Conservation (phyloP, 176 grass and related monocot species). For the Bromus sterilis region DNA sequence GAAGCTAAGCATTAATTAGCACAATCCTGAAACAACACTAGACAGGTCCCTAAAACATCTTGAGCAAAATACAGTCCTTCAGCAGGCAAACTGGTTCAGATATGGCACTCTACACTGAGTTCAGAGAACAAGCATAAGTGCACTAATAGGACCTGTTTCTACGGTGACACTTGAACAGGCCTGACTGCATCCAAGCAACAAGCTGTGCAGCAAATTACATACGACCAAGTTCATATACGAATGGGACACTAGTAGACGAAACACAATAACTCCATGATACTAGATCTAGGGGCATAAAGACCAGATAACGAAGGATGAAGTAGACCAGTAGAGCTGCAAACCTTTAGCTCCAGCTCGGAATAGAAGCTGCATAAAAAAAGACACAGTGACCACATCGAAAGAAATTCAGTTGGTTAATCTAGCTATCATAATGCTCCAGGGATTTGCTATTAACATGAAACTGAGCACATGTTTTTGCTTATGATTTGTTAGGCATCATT, state of each 20-base stretch:
- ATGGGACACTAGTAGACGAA: not conserved
- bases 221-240: not conserved
- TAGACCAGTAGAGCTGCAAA: not conserved
- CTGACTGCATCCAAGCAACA: not conserved
- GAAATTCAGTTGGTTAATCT: not conserved
- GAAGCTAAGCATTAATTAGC: not conserved
- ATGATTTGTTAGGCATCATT: not conserved
- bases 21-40: not conserved
- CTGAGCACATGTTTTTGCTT: not conserved
- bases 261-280: not conserved
- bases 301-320: not conserved
- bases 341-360: not conserved
- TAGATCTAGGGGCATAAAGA: not conserved
- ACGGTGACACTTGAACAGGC: not conserved
- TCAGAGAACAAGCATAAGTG: no score
- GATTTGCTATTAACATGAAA: no score
- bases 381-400: not conserved
- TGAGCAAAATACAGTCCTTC: not conserved
- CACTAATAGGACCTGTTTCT: no score
- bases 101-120: not conserved
- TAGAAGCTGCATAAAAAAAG: not conserved
- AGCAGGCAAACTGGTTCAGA: not conserved
- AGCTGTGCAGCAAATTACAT: not conserved
- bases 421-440: not conserved
- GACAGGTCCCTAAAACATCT: not conserved